Evolutionary conservation across 768 basidiomycete species (phyloP), one percentile per base, ranked within the genome.

Genomic region (Mycena venus): DNA sequence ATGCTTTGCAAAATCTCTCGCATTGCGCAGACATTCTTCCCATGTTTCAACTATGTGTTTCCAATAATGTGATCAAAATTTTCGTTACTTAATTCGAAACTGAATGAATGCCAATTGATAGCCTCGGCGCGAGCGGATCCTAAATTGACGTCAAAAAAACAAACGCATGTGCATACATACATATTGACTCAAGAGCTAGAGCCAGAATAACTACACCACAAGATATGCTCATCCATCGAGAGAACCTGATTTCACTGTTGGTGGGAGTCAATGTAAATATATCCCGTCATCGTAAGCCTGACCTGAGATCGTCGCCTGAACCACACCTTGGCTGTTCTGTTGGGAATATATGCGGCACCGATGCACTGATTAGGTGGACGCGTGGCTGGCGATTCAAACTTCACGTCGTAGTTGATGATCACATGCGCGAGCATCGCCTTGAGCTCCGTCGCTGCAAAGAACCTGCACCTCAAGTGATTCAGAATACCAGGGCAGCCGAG

Each of bases 231-330:
- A 44, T 44, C 17, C 42, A 1, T 21, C 12, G 19, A 44, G 17
- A 44, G 42, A 44, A 44, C 42, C 42, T 44, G 15, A 44, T 44
- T 44, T 44, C 17, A 44, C 42, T 44, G 42, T 44, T 44, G 42
- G 42, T 19, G 19, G 42, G 42, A 44, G 19, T 44, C 42, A 44
- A 44, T 1, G 17, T 19, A n/a, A n/a, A n/a, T n/a, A n/a, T n/a
- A n/a, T n/a, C n/a, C n/a, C n/a, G n/a, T n/a, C n/a, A n/a, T n/a
- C n/a, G n/a, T 17, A 42, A 17, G 4, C 4, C 42, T 17, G 12
- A 17, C 51, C 51, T 53, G 12, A 53, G 51, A 53, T 14, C 27
- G 23, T 29, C 25, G 80, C 60, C 81, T 59, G n/a, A 59, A 59
- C 58, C 58, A 59, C 34, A 59, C 32, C n/a, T 36, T 59, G 9